phyloP scores from a whole-genome alignment of 2,329 filamentous ascomycete species.

The Aspergillus oerlinghausenensis region DNA sequence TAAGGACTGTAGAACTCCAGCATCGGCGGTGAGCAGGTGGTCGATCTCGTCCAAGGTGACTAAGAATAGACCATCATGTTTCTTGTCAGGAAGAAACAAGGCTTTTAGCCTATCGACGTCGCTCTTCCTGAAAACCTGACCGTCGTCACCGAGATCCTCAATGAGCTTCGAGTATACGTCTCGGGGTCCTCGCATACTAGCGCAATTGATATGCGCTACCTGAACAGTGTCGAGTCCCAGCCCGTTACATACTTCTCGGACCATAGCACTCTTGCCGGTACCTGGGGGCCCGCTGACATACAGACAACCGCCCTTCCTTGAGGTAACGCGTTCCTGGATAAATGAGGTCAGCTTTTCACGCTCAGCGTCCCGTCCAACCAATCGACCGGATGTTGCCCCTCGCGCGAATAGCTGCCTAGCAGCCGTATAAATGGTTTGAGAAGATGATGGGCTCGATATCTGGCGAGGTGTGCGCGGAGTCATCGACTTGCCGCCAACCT shows the following conservation, averaged over 20 bases:
- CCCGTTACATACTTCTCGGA: conserved; percentile 69
- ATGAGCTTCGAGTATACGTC: conserved; percentile 80
- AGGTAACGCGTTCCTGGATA: conserved; percentile 58
- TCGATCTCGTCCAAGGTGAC: conserved; percentile 94
- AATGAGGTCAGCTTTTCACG: conserved; percentile 64
- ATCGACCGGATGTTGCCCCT: conserved; percentile 66
- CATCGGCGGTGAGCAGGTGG: conserved; percentile 80
- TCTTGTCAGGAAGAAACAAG: conserved; percentile 63
- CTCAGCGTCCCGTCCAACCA: conserved; percentile 73
- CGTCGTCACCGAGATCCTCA: conserved; percentile 61
- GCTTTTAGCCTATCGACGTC: conserved; percentile 64
- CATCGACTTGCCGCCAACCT: conserved; percentile 67
- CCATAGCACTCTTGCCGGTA: conserved; percentile 93
- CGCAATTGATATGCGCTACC: conserved; percentile 87
- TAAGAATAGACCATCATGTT: conserved; percentile 59
- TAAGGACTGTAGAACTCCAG: conserved; percentile 85
- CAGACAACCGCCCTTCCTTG: conserved; percentile 69
- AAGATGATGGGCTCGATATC: conserved; percentile 59
- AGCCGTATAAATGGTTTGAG: conserved; percentile 76
- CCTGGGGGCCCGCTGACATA: conserved; percentile 95
- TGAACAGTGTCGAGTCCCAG: conserved; percentile 54
- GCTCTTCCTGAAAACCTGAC: conserved; percentile 60
- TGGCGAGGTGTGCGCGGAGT: conserved; percentile 77
- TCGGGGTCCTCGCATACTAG: conserved; percentile 85
- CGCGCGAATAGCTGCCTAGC: conserved; percentile 84